Conservation (phyloP, 176 grass and related monocot species). For the Avena insularis region DNA sequence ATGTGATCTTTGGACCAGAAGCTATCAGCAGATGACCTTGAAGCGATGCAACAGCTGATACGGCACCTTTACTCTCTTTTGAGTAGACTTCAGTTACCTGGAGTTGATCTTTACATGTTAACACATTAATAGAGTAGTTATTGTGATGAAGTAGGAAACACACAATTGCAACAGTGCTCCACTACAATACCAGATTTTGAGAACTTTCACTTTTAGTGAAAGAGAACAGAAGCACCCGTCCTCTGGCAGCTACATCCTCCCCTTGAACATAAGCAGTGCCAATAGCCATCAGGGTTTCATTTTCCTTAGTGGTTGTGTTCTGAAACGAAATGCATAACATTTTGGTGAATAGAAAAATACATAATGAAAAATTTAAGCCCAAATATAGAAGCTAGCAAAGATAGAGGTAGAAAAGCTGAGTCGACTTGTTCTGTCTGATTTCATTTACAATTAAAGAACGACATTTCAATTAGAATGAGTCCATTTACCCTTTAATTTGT, state of each 20-base stretch:
- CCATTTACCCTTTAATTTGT: neutral
- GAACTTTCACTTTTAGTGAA: constrained; percentile 80
- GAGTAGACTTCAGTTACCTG: constrained; percentile 88
- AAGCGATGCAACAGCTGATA: constrained; percentile 93
- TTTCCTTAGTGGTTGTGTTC: constrained; percentile 90
- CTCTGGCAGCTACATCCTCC: constrained; percentile 91
- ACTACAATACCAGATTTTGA: constrained; percentile 72
- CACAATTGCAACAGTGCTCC: constrained; percentile 21
- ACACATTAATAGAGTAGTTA: constrained; percentile 1
- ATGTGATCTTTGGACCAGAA: constrained; percentile 93
- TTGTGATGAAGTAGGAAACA: neutral
- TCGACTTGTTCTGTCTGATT: neutral
- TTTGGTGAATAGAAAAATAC: constrained; percentile 30
- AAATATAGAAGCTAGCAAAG: constrained; percentile 16
- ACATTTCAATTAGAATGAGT: neutral
- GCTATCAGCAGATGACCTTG: constrained; percentile 96
- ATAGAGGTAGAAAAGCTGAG: neutral
- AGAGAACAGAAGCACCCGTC: constrained; percentile 81
- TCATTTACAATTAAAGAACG: neutral
- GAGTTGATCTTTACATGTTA: constrained; percentile 36
- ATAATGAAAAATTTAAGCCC: constrained; percentile 4
- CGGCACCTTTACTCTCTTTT: constrained; percentile 93
- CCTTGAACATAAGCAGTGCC: constrained; percentile 97
- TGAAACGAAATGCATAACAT: constrained; percentile 42
- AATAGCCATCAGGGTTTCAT: constrained; percentile 84